Evolutionary conservation across 2,329 filamentous ascomycete species (phyloP).

Genomic region (Immersiporthe knoxdaviesiana): DNA sequence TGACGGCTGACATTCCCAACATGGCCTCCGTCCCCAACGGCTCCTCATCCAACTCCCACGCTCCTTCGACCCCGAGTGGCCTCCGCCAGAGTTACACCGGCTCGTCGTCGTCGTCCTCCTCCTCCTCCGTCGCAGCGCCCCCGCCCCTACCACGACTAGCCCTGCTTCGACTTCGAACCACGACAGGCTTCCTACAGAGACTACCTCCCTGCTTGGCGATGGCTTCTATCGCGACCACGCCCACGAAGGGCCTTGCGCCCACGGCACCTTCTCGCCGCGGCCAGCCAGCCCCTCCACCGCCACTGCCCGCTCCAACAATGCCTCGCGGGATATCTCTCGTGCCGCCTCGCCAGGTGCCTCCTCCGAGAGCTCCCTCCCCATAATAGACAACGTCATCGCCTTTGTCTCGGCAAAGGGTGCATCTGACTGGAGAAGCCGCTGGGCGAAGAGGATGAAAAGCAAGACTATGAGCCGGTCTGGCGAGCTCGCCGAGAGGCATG

Average conservation of each 20-base stretch:
- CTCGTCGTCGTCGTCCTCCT: conserved; percentile 17
- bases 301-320: conserved; percentile 37
- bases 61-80: conserved; percentile 48
- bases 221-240: conserved; percentile 42
- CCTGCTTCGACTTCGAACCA: neutral
- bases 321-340: conserved; percentile 39
- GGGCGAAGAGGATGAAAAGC: conserved; percentile 56
- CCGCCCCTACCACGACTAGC: conserved; percentile 2
- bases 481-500: conserved; percentile 71
- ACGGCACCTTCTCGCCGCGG: conserved; percentile 77
- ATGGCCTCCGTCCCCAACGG: conserved; percentile 22
- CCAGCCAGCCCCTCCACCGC: conserved; percentile 53
- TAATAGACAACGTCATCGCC: conserved; percentile 45
- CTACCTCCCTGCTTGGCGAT: conserved; percentile 52
- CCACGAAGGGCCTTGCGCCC: conserved; percentile 61
- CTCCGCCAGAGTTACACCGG: conserved; percentile 50
- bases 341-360: conserved; percentile 39
- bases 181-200: conserved; percentile 45
- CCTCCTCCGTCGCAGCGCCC: conserved; percentile 26
- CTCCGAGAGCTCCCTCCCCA: conserved; percentile 35
- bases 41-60: conserved; percentile 35
- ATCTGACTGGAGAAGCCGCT: conserved; percentile 50
- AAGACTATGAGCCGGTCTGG: conserved; percentile 75
- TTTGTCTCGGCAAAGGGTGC: conserved; percentile 45
- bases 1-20: neutral